Base-by-base conservation (phyloP, 2,329 filamentous ascomycete genomes). In the Coniochaeta prunicola region DNA sequence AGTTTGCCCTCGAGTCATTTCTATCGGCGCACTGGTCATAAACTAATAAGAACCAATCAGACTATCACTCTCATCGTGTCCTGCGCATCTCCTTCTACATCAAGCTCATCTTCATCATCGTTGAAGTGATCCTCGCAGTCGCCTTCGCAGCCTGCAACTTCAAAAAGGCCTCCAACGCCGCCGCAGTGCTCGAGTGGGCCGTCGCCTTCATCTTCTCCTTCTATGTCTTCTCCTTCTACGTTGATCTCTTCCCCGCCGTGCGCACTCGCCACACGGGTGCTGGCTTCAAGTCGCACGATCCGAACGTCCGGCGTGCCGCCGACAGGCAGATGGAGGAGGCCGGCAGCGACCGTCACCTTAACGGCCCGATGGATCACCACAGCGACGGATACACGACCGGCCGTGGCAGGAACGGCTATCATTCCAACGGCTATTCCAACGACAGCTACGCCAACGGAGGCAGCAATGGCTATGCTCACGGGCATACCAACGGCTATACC, bases 161-260 rank as follows among this genome's bases (percentile, higher is more conserved):
- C 40, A 73, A 70, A 3, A 60, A 74, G 9, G 67, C 78, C 26
- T 81, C 80, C 66, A 88, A 94, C 71, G 73, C 77, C 1, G 91
- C 87, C 40, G 94, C 92, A 6, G 76, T 96, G 57, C 73, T 97
- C 33, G 93, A 97, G 75, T 87, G 84, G 84, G 70, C 84, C 61
- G 85, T 97, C 63, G 84, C 91, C 33, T 86, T 96, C 68, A 80
- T 96, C 69, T 97, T 92, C 76, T 90, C 89, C 57, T 88, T 92
- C 69, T 97, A 96, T 75, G 80, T 96, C 61, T 82, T 93, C 62
- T 91, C 88, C 61, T 97, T 96, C 77, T 82, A 88, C 68, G 80
- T 97, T 70, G 93, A 99, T 74, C 84, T 99, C 56, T 80, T 90
- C 63, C 94, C 94, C 0, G 90, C 91, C 12, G 78, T 89, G 2